Conservation (phyloP, 305 asterid species). For the Striga hermonthica region DNA sequence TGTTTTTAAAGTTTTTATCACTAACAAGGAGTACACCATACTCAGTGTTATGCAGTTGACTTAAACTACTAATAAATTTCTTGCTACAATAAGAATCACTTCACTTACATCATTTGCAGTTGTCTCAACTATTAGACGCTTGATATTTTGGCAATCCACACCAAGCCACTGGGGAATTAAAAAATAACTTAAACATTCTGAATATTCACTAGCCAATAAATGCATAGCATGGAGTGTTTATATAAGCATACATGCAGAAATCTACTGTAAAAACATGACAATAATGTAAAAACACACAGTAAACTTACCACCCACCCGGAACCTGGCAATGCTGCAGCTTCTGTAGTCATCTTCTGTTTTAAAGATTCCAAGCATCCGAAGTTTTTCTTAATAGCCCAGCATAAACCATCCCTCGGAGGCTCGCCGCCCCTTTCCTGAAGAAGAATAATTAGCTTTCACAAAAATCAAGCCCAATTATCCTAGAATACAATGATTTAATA, state of each 20-base stretch:
- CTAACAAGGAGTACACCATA: no score
- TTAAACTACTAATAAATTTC: no score
- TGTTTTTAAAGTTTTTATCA: no score
- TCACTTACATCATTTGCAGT: no score
- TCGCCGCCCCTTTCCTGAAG: conserved; percentile 74
- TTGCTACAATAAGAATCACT: not conserved
- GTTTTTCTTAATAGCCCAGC: conserved; percentile 55
- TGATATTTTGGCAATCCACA: conserved; percentile 44
- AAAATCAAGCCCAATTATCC: not conserved
- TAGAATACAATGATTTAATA: not conserved
- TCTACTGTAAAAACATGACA: conserved; percentile 17
- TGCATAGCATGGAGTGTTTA: not conserved
- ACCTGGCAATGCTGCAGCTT: conserved; percentile 79
- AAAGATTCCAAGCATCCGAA: conserved; percentile 64
- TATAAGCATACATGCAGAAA: not conserved
- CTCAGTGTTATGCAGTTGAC: no score
- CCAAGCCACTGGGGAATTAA: conserved; percentile 54
- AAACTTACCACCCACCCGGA: conserved; percentile 76
- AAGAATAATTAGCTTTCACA: not conserved
- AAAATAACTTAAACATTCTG: not conserved
- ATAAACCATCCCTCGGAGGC: conserved; percentile 63
- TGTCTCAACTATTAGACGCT: no score
- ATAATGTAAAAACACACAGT: not conserved
- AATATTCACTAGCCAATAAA: not conserved
- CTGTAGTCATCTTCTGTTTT: conserved; percentile 58